phyloP scores from a whole-genome alignment of 805 yeast species.

The Myxozyma neglecta region DNA sequence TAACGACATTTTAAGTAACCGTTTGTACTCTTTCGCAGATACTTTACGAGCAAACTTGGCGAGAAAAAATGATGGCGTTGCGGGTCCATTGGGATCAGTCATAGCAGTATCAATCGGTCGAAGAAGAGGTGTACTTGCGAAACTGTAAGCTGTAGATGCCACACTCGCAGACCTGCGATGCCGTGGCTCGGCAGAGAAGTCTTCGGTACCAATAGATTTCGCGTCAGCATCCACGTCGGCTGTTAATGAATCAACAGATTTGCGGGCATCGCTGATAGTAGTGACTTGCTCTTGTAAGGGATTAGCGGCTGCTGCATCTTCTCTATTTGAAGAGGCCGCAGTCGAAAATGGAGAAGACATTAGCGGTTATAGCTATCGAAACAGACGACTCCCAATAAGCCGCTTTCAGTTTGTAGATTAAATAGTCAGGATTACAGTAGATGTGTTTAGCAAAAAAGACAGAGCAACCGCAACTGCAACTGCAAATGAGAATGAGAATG shows the following conservation, averaged over 20 bases:
- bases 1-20: constrained; percentile 29
- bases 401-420: too few relatives aligned
- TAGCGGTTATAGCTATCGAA: not conserved
- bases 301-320: not conserved
- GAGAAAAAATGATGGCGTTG: constrained; percentile 16
- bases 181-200: not conserved
- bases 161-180: constrained; percentile 1
- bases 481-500: too few relatives aligned
- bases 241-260: not conserved
- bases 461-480: too few relatives aligned
- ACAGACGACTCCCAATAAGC: not conserved
- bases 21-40: constrained; percentile 23
- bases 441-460: too few relatives aligned
- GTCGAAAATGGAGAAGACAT: constrained; percentile 7
- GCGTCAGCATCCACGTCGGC: constrained; percentile 11
- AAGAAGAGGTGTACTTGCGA: not conserved
- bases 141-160: not conserved
- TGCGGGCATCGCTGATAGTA: not conserved
- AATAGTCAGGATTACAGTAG: too few relatives aligned
- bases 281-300: not conserved
- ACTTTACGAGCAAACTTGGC: constrained; percentile 13
- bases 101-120: constrained; percentile 22
- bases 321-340: constrained; percentile 5
- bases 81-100: constrained; percentile 20
- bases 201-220: constrained; percentile 7